Evolutionary conservation across 768 basidiomycete species (phyloP).

Genomic region (Pleurotus ostreatus): DNA sequence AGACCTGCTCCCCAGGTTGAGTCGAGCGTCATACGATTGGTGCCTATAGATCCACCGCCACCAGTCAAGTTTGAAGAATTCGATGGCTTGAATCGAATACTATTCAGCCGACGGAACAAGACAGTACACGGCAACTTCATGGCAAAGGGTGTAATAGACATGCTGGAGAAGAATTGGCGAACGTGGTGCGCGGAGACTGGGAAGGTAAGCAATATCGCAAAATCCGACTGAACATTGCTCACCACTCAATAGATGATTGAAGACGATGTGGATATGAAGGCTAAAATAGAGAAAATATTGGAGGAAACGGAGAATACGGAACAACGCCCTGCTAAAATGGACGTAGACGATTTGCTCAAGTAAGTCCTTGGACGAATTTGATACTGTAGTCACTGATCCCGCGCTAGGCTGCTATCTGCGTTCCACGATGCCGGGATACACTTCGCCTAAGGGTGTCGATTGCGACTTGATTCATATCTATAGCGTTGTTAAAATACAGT

Average conservation of each 20-base stretch:
- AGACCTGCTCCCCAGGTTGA: constrained; percentile 94
- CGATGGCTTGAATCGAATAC: constrained; percentile 88
- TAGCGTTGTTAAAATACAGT: no score
- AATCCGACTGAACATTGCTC: not conserved
- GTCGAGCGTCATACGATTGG: constrained; percentile 86
- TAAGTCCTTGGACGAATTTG: constrained; percentile 29
- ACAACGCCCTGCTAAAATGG: constrained; percentile 88
- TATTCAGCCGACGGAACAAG: constrained; percentile 90
- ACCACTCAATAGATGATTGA: constrained; percentile 53
- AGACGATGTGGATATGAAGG: constrained; percentile 66
- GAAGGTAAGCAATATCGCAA: constrained; percentile 34
- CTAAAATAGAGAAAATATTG: constrained; percentile 69
- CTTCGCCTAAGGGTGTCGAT: constrained; percentile 43
- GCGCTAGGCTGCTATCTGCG: constrained; percentile 58
- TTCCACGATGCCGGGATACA: constrained; percentile 76
- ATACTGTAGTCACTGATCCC: constrained; percentile 6
- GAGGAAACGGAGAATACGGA: constrained; percentile 69
- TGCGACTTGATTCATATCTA: no score
- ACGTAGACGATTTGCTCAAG: constrained; percentile 88
- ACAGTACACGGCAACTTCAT: constrained; percentile 84
- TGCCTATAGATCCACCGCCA: constrained; percentile 91
- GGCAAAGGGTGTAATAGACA: constrained; percentile 91
- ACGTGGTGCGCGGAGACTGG: constrained; percentile 87
- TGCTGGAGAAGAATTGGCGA: constrained; percentile 90
- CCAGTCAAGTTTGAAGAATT: constrained; percentile 97